Evolutionary conservation across 768 basidiomycete species (phyloP), one percentile per base, ranked within the genome.

Genomic region (Pisolithus tinctorius): DNA sequence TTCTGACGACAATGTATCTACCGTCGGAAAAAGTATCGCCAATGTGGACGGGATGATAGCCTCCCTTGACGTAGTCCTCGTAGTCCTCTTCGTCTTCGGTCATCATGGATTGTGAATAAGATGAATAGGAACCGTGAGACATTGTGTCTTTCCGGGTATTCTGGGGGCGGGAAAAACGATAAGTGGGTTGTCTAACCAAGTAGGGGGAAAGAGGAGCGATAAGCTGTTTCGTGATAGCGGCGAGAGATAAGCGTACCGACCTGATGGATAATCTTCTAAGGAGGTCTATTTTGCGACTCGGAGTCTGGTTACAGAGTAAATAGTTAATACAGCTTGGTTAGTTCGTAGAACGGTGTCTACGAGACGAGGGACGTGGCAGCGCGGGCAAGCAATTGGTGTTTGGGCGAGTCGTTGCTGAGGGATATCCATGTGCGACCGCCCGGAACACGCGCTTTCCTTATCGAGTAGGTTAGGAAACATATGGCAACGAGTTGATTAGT

Each of bases 1-100:
- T 99, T 55, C 95, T 75, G 50, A 96, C 93, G 59, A 97, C 88
- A 56, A 80, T 67, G 66, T 98, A 99, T 37, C 96, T 76, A 9
- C 81, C 89, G 54, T 90, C 83, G 45, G 86, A 88, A 67, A 96
- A 95, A 17, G 78, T 65, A 69, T 97, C 94, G 58, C 94, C 93
- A 54, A 97, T 92, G 67, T 92, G 88, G 45, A 96, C 90, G n/a
- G 93, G 88, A 62, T 91, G 88, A 66, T 91, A 91, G 31, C 88
- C 88, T 52, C 88, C 84, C 45, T 84, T 80, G 66, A 82, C 79
- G 64, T 83, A 88, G 69, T 93, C 92, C 71, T 94, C 91, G 79
- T 86, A 88, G 64, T 93, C 92, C 70, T 95, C 92, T 69, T 90
- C 88, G 73, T 91, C 88, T 73, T 90, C 88, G 45, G 86, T 87